Evolutionary conservation across 345 rosid genomes (phyloP), one percentile per base, ranked within the genome.

Genomic region (Linum lewisii): DNA sequence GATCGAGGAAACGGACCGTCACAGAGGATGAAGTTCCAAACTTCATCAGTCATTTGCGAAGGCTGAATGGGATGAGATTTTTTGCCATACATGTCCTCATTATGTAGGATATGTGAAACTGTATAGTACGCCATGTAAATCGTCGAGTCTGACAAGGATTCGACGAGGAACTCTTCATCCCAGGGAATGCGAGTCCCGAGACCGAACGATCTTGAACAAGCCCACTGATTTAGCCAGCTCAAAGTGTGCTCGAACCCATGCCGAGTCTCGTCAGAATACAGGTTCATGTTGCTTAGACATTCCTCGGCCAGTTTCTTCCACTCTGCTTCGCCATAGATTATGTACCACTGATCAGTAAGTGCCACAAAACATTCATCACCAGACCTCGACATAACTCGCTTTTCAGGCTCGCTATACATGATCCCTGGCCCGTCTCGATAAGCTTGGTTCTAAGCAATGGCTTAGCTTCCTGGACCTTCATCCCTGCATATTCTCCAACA

Each of bases 221-320:
- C 98, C 97, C 98, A 92, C 72, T 89, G 98, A 72, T 88, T 92
- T 60, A 92, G 79, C 98, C 98, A 92, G 69, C 89, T 55, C 74
- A 88, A 76, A 14, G 98, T 86, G 59, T 92, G 97, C 80, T 84
- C 98, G 76, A 92, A 92, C 21, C 84, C 87, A 62, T 86, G 87
- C 16, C 84, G 74, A 24, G 89, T 83, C 83, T 92, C 97, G 25
- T 92, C 95, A 51, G 83, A 77, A 73, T 73, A 92, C 38, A 86
- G 77, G 76, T 86, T 86, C 95, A 88, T 92, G 51, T 54, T 76
- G 34, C 86, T 70, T 25, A 92, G 77, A 75, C 98, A 88, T 26
- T 92, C 95, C 69, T 84, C 90, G 7, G 93, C 81, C 61, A 84
- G 29, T 58, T 73, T 69, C 74, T 72, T 77, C 98, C 98, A 92